Evolutionary conservation across 176 grass and related monocot genomes (phyloP).

Genomic region (Juncus effusus): DNA sequence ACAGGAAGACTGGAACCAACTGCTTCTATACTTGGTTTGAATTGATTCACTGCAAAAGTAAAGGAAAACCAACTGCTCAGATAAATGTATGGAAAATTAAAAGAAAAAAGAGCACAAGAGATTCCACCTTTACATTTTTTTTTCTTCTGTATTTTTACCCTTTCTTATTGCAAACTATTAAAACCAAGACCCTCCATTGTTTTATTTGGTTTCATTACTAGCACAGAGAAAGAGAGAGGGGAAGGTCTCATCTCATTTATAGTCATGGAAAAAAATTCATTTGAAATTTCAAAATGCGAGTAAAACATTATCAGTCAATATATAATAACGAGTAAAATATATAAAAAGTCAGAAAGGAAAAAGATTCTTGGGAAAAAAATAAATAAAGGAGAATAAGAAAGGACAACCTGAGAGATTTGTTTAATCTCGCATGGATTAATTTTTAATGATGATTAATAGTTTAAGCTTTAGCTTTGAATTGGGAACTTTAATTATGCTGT

Average conservation of each 20-base stretch:
- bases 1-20: constrained; percentile 11
- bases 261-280: background rate
- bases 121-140: constrained; percentile 40
- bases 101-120: constrained; percentile 27
- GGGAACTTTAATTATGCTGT: constrained; percentile 39
- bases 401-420: constrained; percentile 20
- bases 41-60: constrained; percentile 22
- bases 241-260: constrained; percentile 11
- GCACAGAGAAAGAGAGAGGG: background rate
- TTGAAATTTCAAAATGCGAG: no score
- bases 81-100: constrained; percentile 12
- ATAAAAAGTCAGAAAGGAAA: background rate
- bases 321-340: no score
- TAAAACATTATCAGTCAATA: no score
- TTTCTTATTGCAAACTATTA: constrained; percentile 22
- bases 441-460: constrained; percentile 7
- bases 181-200: constrained; percentile 13
- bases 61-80: constrained; percentile 15
- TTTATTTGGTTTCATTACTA: constrained; percentile 3
- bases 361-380: background rate
- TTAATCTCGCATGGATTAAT: constrained; percentile 6
- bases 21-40: constrained; percentile 8
- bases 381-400: background rate
- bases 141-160: constrained; percentile 18
- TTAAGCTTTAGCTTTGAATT: constrained; percentile 28